Conservation (phyloP, 768 basidiomycete species). For the Podaxis mareebaensis region DNA sequence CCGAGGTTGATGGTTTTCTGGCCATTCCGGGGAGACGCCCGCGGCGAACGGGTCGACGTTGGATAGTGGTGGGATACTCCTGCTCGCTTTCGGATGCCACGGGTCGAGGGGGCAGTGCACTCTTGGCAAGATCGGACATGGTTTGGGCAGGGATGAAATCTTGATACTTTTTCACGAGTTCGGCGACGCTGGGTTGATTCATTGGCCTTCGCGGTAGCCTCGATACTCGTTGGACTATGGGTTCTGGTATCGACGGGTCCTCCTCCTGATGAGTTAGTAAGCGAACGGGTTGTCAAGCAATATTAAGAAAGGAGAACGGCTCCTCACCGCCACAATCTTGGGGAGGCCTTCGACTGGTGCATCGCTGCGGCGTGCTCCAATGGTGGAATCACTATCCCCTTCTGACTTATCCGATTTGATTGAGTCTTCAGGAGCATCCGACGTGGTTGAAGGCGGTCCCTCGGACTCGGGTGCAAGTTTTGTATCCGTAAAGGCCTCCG, state of each 20-base stretch:
- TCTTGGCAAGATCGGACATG: conserved; percentile 69
- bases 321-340: conserved; percentile 9
- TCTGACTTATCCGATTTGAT: conserved; percentile 47
- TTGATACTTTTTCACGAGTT: conserved; percentile 81
- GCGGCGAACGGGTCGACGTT: conserved; percentile 42
- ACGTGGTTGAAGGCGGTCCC: not conserved
- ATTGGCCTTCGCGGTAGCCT: conserved; percentile 62
- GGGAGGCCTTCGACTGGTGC: conserved; percentile 18
- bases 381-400: conserved; percentile 83
- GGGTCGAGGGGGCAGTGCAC: conserved; percentile 60
- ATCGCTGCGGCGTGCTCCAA: conserved; percentile 54
- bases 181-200: conserved; percentile 72
- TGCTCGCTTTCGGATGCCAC: conserved; percentile 83
- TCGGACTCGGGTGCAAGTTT: not conserved
- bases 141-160: conserved; percentile 74
- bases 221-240: conserved; percentile 40
- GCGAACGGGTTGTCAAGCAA: not conserved
- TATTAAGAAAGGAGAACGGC: not conserved
- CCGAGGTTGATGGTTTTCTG: conserved; percentile 68
- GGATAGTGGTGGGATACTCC: conserved; percentile 47
- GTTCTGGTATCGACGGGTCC: conserved; percentile 13
- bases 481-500: not conserved
- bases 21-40: conserved; percentile 43
- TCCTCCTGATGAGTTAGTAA: not conserved
- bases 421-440: conserved; percentile 12